Percentiles rank a stretch among this genome's conserved stretches.
phyloP scores from a whole-genome alignment of 805 yeast species.

The Pichia eremophila region DNA sequence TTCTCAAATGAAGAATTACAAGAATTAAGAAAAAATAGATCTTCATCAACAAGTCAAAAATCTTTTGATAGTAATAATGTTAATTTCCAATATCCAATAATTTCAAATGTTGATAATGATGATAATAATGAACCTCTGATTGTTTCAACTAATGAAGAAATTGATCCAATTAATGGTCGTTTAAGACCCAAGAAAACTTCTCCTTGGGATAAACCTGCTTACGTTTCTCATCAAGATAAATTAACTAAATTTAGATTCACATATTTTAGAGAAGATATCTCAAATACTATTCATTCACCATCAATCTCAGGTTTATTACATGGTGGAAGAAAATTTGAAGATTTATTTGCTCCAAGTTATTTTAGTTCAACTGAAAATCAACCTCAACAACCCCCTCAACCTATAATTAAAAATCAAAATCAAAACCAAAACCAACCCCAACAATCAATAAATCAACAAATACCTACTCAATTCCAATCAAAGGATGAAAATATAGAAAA shows the following conservation, averaged over 20 bases:
- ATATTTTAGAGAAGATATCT: conserved; percentile 82
- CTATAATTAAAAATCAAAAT: no score
- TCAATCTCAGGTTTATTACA: conserved; percentile 73
- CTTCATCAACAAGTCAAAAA: conserved; percentile 19
- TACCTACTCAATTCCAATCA: no score
- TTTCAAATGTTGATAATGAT: conserved; percentile 23
- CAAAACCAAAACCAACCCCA: no score
- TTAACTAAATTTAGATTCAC: conserved; percentile 67
- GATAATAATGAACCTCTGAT: conserved; percentile 18
- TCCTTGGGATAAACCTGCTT: conserved; percentile 52
- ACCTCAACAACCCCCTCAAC: background rate
- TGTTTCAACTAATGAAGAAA: conserved; percentile 39
- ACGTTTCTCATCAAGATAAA: conserved; percentile 11
- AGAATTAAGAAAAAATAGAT: conserved; percentile 19
- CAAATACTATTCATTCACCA: conserved; percentile 84
- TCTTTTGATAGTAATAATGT: conserved; percentile 17
- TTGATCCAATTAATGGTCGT: conserved; percentile 49
- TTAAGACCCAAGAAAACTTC: conserved; percentile 65
- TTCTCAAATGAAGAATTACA: conserved; percentile 62
- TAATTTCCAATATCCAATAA: conserved; percentile 31
- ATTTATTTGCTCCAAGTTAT: conserved; percentile 46
- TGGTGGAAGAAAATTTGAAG: conserved; percentile 42
- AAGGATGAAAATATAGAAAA: background rate
- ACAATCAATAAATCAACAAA: no score
- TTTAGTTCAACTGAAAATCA: conserved; percentile 13